A percentile compares a stretch with the other conserved stretches of the same genome.
phyloP scores from a whole-genome alignment of 306 rosid species.

The Ziziphus jujuba region DNA sequence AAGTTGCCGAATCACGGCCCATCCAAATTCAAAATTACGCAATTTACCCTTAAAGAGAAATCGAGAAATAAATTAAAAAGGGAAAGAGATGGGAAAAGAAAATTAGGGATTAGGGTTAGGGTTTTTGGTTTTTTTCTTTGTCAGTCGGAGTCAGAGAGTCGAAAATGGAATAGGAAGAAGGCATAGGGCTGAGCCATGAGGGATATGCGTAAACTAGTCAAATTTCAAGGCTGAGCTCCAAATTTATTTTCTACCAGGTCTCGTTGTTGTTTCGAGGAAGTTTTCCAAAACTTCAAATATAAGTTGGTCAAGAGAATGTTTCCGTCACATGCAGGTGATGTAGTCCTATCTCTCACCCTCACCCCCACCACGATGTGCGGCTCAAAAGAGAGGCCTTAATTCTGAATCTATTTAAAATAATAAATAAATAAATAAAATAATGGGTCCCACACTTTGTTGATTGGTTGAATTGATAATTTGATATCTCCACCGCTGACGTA shows the following conservation, averaged over 20 bases:
- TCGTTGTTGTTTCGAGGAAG: too few relatives aligned
- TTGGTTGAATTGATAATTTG: neutral
- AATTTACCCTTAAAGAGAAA: neutral
- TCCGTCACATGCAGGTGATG: neutral
- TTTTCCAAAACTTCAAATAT: too few relatives aligned
- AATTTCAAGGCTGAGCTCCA: too few relatives aligned
- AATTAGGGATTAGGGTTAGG: slow-evolving; percentile 19
- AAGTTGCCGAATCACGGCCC: slow-evolving; percentile 37
- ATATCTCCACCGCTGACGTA: slow-evolving; percentile 15
- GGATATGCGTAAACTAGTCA: too few relatives aligned
- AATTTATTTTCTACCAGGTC: too few relatives aligned
- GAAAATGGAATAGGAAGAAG: neutral
- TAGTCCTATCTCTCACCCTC: neutral
- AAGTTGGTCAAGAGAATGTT: neutral
- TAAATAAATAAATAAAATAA: too few relatives aligned
- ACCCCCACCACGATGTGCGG: slow-evolving; percentile 5
- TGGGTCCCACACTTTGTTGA: neutral
- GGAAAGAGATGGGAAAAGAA: neutral
- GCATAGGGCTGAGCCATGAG: slow-evolving; percentile 3
- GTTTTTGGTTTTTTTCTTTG: too few relatives aligned
- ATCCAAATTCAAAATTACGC: slow-evolving; percentile 19
- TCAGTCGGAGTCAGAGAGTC: neutral
- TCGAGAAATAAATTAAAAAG: neutral
- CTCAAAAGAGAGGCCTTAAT: neutral
- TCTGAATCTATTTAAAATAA: neutral